phyloP scores from a whole-genome alignment of 1,284 basidiomycete genomes.

The Apiotrichum veenhuisii region DNA sequence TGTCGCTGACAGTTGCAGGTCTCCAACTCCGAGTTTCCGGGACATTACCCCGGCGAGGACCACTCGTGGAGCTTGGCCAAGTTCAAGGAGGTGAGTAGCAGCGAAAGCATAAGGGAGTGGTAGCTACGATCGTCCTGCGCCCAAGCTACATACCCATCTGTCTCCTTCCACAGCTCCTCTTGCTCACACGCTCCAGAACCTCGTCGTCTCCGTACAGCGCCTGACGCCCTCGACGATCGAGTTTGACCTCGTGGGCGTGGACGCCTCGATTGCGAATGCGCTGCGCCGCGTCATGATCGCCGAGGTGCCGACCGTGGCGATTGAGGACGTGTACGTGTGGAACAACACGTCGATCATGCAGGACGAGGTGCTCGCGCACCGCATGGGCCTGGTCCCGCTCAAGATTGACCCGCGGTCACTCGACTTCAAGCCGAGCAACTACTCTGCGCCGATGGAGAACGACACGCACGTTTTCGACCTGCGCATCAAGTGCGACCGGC shows the following conservation, averaged over 20 bases:
- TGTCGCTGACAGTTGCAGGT: constrained; percentile 10
- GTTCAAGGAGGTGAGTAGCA: constrained; percentile 66
- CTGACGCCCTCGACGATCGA: constrained; percentile 79
- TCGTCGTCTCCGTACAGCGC: constrained; percentile 69
- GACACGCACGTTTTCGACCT: constrained; percentile 91
- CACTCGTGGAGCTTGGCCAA: constrained; percentile 72
- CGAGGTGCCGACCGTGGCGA: constrained; percentile 91
- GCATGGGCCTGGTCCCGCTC: constrained; percentile 84
- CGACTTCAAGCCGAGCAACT: constrained; percentile 53
- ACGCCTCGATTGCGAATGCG: constrained; percentile 94
- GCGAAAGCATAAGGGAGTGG: neutral
- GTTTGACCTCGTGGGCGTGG: constrained; percentile 93
- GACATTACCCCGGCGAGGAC: constrained; percentile 67
- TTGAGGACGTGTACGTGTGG: constrained; percentile 90
- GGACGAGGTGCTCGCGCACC: constrained; percentile 89
- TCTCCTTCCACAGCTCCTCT: no score
- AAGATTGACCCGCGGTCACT: constrained; percentile 72
- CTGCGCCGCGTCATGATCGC: constrained; percentile 87
- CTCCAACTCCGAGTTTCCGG: constrained; percentile 20
- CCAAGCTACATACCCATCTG: no score
- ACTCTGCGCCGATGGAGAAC: constrained; percentile 65
- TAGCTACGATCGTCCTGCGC: neutral
- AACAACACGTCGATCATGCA: constrained; percentile 94
- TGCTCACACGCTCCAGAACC: constrained; percentile 54
- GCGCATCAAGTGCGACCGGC: constrained; percentile 66